Conservation (phyloP, 2,329 filamentous ascomycete species). For the Aspergillus phoenicis region DNA sequence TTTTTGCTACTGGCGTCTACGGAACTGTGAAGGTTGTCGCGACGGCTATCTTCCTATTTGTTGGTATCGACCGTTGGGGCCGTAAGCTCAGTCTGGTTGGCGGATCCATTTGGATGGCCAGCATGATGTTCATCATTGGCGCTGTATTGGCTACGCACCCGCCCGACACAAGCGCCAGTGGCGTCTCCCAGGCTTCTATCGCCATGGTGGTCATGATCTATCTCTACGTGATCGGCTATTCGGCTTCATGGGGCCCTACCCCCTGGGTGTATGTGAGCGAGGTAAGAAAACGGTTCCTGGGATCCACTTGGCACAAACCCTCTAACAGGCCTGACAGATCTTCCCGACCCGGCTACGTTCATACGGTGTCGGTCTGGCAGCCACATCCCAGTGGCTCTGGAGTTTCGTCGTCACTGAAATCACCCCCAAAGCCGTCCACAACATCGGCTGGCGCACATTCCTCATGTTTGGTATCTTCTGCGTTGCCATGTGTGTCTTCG, state of each 20-base stretch:
- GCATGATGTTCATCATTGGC: conserved; percentile 46
- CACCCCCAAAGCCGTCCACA: conserved; percentile 44
- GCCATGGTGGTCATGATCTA: conserved; percentile 53
- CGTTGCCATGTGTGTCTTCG: conserved; percentile 38
- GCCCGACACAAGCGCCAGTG: conserved; percentile 28
- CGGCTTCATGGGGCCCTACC: conserved; percentile 30
- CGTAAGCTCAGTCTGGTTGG: conserved; percentile 39
- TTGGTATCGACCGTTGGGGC: conserved; percentile 44
- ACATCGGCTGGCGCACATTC: conserved; percentile 44
- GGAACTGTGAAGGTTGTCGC: conserved; percentile 43
- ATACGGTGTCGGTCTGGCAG: conserved; percentile 44
- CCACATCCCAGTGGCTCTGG: conserved; percentile 45
- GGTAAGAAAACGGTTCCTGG: conserved; percentile 18
- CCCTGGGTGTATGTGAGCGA: conserved; percentile 41
- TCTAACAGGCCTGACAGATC: conserved; percentile 28
- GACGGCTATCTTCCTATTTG: conserved; percentile 39
- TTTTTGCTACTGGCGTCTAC: conserved; percentile 44
- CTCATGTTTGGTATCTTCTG: conserved; percentile 48
- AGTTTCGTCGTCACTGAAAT: conserved; percentile 47
- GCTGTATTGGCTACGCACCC: conserved; percentile 37
- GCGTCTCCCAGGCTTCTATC: conserved; percentile 35
- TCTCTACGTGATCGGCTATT: conserved; percentile 45
- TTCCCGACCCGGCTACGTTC: conserved; percentile 45
- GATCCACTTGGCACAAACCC: too few relatives aligned
- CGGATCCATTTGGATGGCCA: conserved; percentile 38